These are phyloP conservation scores for Oryza glumipatula DNA, from an alignment of 176 grass and related monocot genomes.

Conservation along the genomic window DNA sequence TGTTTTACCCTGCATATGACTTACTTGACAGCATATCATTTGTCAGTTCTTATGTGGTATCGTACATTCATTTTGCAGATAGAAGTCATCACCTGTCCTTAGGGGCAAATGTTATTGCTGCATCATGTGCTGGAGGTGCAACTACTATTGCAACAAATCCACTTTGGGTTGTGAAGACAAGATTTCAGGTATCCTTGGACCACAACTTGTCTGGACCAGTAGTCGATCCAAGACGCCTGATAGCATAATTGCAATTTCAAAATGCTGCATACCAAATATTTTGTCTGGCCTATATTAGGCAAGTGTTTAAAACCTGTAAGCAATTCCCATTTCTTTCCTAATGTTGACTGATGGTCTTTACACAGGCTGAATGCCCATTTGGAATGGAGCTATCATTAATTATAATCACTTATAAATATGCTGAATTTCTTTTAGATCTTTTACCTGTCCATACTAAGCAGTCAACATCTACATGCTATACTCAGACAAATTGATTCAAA, in stretches of 20 bases:
- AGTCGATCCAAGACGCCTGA: not conserved
- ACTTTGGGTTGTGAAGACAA: constrained; percentile 98
- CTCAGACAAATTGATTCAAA: not conserved
- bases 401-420: constrained; percentile 11
- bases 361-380: not conserved
- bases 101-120: constrained; percentile 88
- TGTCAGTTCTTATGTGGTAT: constrained; percentile 28
- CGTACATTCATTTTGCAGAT: constrained; percentile 61
- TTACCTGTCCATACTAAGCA: not conserved
- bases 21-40: constrained; percentile 7
- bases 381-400: not conserved
- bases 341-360: not conserved
- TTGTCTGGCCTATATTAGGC: not conserved
- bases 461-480: not conserved
- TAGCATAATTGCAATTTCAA: constrained; percentile 22
- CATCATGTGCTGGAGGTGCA: constrained; percentile 96
- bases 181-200: constrained; percentile 79
- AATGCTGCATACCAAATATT: not conserved
- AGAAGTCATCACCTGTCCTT: constrained; percentile 67
- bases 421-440: not conserved
- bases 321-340: not conserved
- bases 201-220: constrained; percentile 21
- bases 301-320: not conserved
- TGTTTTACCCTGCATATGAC: constrained; percentile 42
- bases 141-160: constrained; percentile 88